Evolutionary conservation across 2,329 filamentous ascomycete genomes (phyloP), one percentile per base, ranked within the genome.

Genomic region (Madurella mycetomatis): DNA sequence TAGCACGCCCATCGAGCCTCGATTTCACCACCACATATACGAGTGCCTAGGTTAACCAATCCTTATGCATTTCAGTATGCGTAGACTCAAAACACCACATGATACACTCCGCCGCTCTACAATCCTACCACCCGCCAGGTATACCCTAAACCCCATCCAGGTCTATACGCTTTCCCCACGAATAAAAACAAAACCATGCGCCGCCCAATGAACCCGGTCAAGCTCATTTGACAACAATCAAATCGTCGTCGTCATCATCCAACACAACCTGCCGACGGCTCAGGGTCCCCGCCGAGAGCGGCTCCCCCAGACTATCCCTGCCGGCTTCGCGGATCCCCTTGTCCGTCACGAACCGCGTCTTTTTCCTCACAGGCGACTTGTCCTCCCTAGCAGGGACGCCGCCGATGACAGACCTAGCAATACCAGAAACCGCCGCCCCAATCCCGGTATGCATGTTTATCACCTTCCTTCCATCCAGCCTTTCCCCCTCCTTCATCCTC

Each of bases 251-350:
- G 25, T 62, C 60, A 34, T 60, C 58, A 46, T 53, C 50, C 49
- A 60, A 41, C 44, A 64, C 42, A 1, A 61, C 57, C 48, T 51
- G 47, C 44, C 55, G 44, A 25, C 45, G 15, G 8, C 39, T 45
- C 41, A 34, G 41, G 31, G 12, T 45, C 48, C 49, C 59, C 31
- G 49, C 44, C n/a, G 48, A 55, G 5, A 63, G 34, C 25, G 53
- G 47, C 47, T 81, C 79, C 9, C 85, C 84, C 2, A 91, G 67
- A 65, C 87, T 90, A 65, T 91, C 88, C 56, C 87, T 76, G 1
- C 88, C 88, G 4, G 88, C 87, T 69, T 90, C 87, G 51, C 84
- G 81, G 58, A 92, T 91, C 0, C 88, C 88, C 67, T 86, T 88
- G 41, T 84, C 83, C 25, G 88, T 90, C 41, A 91, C 80, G 65